phyloP scores from a whole-genome alignment of 2,329 filamentous ascomycete genomes.

The Diplodia mutila region DNA sequence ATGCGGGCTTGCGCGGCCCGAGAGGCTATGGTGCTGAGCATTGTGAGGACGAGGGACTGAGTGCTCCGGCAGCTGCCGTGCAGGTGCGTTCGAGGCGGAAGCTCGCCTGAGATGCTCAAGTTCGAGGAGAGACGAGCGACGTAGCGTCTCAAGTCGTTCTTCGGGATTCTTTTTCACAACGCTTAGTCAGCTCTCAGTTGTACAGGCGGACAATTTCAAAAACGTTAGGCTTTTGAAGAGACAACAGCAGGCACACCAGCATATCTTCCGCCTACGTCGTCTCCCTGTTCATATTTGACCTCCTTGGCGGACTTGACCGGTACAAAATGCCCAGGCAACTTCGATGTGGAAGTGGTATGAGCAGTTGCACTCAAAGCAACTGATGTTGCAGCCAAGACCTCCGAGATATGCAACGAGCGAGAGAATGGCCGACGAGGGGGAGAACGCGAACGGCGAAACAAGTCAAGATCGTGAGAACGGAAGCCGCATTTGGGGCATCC shows the following conservation, averaged over 20 bases:
- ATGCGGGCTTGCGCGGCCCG: slow-evolving; percentile 6
- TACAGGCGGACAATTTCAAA: background rate
- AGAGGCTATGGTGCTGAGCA: slow-evolving; percentile 27
- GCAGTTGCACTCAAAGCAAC: slow-evolving; percentile 6
- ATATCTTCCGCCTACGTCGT: background rate
- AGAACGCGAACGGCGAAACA: slow-evolving; percentile 12
- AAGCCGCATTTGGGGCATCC: slow-evolving; percentile 67
- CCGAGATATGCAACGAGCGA: slow-evolving; percentile 7
- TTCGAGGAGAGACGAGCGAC: slow-evolving; percentile 49
- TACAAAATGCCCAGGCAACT: slow-evolving; percentile 16
- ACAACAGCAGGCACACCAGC: slow-evolving; percentile 3
- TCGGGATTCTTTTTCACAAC: slow-evolving; percentile 47
- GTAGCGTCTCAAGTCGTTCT: slow-evolving; percentile 52
- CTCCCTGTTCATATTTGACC: background rate
- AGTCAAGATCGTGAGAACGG: slow-evolving; percentile 30
- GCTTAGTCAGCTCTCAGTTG: slow-evolving; percentile 35
- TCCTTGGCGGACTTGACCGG: slow-evolving; percentile 11
- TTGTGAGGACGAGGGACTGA: slow-evolving; percentile 23
- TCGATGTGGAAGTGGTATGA: background rate
- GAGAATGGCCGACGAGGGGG: slow-evolving; percentile 8
- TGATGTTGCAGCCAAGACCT: slow-evolving; percentile 5
- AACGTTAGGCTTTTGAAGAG: slow-evolving; percentile 15
- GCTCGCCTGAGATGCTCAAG: slow-evolving; percentile 45
- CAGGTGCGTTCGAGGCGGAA: slow-evolving; percentile 35
- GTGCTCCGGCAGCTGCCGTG: slow-evolving; percentile 43